Evolutionary conservation across 108 stramenopile species (phyloP), one percentile per base, ranked within the genome.

Genomic region (Asterionellopsis glacialis): DNA sequence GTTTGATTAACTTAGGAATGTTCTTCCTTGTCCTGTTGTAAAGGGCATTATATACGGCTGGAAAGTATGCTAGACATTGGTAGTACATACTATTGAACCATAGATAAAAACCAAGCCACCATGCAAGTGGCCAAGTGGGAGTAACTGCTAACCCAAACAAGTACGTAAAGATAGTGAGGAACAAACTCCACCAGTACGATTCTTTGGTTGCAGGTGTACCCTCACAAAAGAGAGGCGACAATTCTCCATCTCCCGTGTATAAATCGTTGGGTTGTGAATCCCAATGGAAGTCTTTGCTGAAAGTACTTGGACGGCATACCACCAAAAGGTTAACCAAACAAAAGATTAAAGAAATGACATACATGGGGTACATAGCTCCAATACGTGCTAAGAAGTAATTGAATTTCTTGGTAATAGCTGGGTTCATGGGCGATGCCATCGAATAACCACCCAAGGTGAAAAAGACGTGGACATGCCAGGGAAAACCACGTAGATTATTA

Each of bases 401-500:
- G 24, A 59, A 59, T n/a, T 59, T 59, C 43, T 59, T 59, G 41
- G 41, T 9, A 45, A 59, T 59, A 14, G n/a, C 24, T 15, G 57
- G 57, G 23, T 59, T 59, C 57, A 59, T 59, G 9, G 57, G 57
- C 9, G 57, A 42, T 18, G 42, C 57, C 57, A 59, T 42, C 22
- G 22, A 23, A 41, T 44, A 59, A 41, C 57, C 57, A 15, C 57
- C 57, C 9, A 59, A 41, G n/a, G 41, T 45, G 43, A 59, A 59
- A 41, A 59, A 59, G 41, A 59, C 57, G 42, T 59, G 57, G 42
- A 59, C 57, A 24, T 59, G 57, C 57, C 57, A 59, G 9, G 57
- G 57, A 9, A 42, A 45, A 11, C 43, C 57, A 22, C 57, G 41
- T 7, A 59, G 43, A 45, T 59, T 59, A 41, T 45, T 59, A 13